These are phyloP conservation scores for Neophaeococcomyces mojaviensis DNA, from an alignment of 2,329 filamentous ascomycete species.

Conservation along the genomic window DNA sequence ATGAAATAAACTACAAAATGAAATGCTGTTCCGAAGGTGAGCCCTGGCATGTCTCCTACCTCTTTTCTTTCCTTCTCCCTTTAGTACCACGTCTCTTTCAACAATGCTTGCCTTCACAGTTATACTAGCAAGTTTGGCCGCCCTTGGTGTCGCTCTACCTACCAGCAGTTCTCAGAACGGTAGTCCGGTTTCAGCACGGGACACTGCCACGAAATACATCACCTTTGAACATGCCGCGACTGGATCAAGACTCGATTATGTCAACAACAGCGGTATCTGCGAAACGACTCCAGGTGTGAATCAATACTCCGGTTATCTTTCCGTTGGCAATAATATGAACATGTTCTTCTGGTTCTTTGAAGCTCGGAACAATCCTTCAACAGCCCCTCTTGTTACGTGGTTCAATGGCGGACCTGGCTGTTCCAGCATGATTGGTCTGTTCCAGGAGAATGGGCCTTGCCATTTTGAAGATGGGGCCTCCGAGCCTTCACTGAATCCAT, in stretches of 20 bases:
- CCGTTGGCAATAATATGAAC: slow-evolving; percentile 51
- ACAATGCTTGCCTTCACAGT: too few relatives aligned
- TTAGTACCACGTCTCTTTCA: too few relatives aligned
- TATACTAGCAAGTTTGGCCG: too few relatives aligned
- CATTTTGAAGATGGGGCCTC: slow-evolving; percentile 45
- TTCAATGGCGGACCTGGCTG: slow-evolving; percentile 41
- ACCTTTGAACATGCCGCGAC: background rate
- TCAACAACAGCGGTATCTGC: slow-evolving; percentile 34
- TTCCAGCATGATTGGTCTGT: slow-evolving; percentile 50
- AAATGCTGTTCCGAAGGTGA: too few relatives aligned
- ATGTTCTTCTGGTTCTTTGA: slow-evolving; percentile 48
- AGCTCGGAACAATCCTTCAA: slow-evolving; percentile 36
- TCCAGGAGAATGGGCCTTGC: slow-evolving; percentile 47
- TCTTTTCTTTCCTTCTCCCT: too few relatives aligned
- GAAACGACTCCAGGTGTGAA: slow-evolving; percentile 50
- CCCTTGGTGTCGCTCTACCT: too few relatives aligned
- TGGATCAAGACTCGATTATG: background rate
- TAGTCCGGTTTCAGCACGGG: slow-evolving; percentile 22
- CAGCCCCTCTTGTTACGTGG: slow-evolving; percentile 38
- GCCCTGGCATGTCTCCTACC: too few relatives aligned
- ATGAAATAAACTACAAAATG: too few relatives aligned
- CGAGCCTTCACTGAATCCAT: slow-evolving; percentile 46
- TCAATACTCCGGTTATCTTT: slow-evolving; percentile 54
- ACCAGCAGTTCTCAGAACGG: too few relatives aligned
- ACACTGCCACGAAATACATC: slow-evolving; percentile 12